Evolutionary conservation across 2,329 filamentous ascomycete species (phyloP).

Genomic region (Coniochaeta hoffmannii): DNA sequence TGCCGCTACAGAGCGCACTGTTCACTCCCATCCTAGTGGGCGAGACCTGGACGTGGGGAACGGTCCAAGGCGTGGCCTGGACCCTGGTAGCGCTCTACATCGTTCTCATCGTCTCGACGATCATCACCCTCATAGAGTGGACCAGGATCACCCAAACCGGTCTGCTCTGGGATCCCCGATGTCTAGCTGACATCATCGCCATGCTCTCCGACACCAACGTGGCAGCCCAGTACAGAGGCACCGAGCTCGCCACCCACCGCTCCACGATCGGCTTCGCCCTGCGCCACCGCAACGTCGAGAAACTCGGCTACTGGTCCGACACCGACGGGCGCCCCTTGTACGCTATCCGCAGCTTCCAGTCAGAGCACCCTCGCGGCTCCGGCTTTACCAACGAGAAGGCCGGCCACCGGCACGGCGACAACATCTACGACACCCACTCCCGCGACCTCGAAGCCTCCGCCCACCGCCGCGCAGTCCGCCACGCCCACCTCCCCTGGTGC

Average conservation of each 20-base stretch:
- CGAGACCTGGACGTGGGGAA: constrained; percentile 68
- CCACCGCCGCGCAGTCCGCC: constrained; percentile 44
- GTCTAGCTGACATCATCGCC: constrained; percentile 71
- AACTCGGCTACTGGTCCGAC: constrained; percentile 81
- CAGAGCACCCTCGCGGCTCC: not conserved
- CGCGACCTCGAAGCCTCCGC: constrained; percentile 33
- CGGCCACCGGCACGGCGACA: not conserved
- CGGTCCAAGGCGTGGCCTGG: constrained; percentile 74
- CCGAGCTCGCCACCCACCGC: constrained; percentile 51
- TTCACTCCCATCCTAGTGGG: constrained; percentile 58
- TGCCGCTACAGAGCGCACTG: constrained; percentile 72
- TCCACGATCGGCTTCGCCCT: constrained; percentile 46
- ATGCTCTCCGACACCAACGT: constrained; percentile 76
- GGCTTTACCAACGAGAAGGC: not conserved
- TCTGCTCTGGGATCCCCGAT: constrained; percentile 77
- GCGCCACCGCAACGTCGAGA: constrained; percentile 52
- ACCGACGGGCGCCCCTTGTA: constrained; percentile 58
- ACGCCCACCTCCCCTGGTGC: constrained; percentile 70
- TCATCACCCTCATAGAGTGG: constrained; percentile 53
- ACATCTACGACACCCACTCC: constrained; percentile 7
- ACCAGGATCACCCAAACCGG: constrained; percentile 56
- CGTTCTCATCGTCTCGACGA: constrained; percentile 50
- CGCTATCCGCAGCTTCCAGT: constrained; percentile 56
- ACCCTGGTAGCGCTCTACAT: constrained; percentile 67
- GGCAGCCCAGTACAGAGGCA: constrained; percentile 61